Evolutionary conservation across 805 yeast genomes (phyloP).

Genomic region (Candida khao-thaluensis): DNA sequence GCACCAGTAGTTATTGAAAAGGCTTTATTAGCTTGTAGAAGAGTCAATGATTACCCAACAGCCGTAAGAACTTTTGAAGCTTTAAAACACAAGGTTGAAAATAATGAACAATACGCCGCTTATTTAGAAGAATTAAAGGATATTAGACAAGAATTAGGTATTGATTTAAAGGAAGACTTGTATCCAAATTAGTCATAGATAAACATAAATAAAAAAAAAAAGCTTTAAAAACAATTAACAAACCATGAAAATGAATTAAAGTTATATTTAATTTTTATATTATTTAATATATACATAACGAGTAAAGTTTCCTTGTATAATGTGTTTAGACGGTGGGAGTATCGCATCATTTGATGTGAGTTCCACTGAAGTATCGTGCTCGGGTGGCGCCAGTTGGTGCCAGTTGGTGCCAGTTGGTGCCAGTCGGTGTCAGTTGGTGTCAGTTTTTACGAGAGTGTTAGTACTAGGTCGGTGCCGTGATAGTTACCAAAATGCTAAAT

Average conservation of each 20-base stretch:
- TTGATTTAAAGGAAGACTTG: conserved; percentile 89
- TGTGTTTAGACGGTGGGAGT: too few relatives aligned
- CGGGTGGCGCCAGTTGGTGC: too few relatives aligned
- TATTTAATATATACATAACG: conserved; percentile 6
- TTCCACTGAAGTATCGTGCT: too few relatives aligned
- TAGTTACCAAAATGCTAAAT: too few relatives aligned
- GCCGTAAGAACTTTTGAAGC: conserved; percentile 99
- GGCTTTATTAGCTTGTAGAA: conserved; percentile 96
- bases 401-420: too few relatives aligned
- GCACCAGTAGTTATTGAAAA: conserved; percentile 94
- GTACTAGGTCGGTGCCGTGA: too few relatives aligned
- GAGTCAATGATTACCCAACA: conserved; percentile 98
- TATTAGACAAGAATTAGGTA: conserved; percentile 87
- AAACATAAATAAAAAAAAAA: not conserved
- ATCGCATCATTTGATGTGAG: too few relatives aligned
- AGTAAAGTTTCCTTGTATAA: not conserved
- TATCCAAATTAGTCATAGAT: conserved; percentile 22
- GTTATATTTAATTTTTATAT: conserved; percentile 7
- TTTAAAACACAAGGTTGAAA: conserved; percentile 93
- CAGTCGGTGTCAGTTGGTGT: too few relatives aligned
- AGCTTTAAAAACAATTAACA: not conserved
- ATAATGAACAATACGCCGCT: conserved; percentile 89
- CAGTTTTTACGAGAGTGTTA: too few relatives aligned
- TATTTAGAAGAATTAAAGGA: conserved; percentile 93
- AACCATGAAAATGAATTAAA: conserved; percentile 6